Conservation (phyloP, 345 rosid species). For the Melastoma malabathricum region DNA sequence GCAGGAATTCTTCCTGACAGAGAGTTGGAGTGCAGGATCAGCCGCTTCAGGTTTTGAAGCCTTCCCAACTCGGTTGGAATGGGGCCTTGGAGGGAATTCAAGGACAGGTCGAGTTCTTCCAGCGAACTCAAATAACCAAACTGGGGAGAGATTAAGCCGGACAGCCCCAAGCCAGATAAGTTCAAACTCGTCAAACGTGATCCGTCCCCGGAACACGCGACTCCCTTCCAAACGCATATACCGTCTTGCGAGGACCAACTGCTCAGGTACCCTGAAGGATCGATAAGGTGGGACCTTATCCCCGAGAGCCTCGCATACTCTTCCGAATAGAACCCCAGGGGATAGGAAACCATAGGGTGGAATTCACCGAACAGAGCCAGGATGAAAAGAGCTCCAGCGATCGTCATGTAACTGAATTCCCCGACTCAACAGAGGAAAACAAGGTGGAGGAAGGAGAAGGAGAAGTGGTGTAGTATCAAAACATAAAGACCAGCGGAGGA, state of each 20-base stretch:
- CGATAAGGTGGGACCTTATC: constrained; percentile 35
- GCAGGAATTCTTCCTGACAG: constrained; percentile 61
- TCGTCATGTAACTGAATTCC: no score
- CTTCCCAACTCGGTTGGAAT: constrained; percentile 53
- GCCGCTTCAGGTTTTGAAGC: constrained; percentile 45
- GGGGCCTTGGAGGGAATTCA: constrained; percentile 37
- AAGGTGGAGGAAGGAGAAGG: constrained; percentile 6
- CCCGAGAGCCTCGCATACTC: constrained; percentile 41
- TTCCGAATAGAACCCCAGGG: constrained; percentile 18
- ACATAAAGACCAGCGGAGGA: no score
- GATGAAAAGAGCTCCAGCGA: constrained; percentile 13
- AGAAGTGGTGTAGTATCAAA: no score
- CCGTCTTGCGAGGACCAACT: constrained; percentile 38
- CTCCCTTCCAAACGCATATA: constrained; percentile 56
- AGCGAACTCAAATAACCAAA: constrained; percentile 38
- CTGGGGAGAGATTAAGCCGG: constrained; percentile 43
- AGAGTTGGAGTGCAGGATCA: constrained; percentile 50
- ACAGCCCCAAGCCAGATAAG: constrained; percentile 45
- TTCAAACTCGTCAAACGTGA: constrained; percentile 35
- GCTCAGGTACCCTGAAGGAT: constrained; percentile 33
- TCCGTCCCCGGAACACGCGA: constrained; percentile 48
- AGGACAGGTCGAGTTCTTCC: constrained; percentile 53
- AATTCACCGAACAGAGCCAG: constrained; percentile 15
- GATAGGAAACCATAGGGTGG: constrained; percentile 11
- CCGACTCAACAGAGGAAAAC: not conserved